Conservation (phyloP, 805 yeast species). For the Scheffersomyces ergatensis region DNA sequence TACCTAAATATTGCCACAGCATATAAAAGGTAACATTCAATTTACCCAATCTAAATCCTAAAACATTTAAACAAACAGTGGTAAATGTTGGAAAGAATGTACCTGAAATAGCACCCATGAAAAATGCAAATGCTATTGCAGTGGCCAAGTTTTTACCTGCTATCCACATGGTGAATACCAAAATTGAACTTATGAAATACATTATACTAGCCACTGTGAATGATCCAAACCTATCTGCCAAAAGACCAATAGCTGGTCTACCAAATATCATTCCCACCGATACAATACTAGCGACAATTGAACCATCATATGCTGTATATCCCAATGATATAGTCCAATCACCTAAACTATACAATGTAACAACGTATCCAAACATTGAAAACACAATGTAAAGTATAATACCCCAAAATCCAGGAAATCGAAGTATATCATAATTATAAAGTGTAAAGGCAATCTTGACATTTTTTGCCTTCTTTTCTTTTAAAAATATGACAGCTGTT, state of each 20-base stretch:
- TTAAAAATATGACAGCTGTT: constrained; percentile 11
- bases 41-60: constrained; percentile 50
- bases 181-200: constrained; percentile 19
- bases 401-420: constrained; percentile 40
- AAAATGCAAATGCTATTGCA: constrained; percentile 23
- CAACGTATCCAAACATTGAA: constrained; percentile 55
- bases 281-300: constrained; percentile 54
- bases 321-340: constrained; percentile 56
- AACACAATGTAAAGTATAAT: constrained; percentile 34
- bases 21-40: constrained; percentile 44
- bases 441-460: constrained; percentile 14
- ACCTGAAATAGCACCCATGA: constrained; percentile 30
- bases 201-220: constrained; percentile 27
- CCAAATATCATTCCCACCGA: constrained; percentile 52
- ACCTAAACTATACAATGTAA: constrained; percentile 51
- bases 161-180: constrained; percentile 35
- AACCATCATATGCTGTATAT: constrained; percentile 41
- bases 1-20: constrained; percentile 49
- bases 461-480: constrained; percentile 1
- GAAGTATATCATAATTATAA: constrained; percentile 37
- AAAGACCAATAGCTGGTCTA: constrained; percentile 48
- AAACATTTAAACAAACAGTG: constrained; percentile 55
- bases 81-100: constrained; percentile 39
- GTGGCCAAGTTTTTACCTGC: constrained; percentile 27
- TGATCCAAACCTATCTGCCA: constrained; percentile 48